Evolutionary conservation across 306 rosid species (phyloP), one percentile per base, ranked within the genome.

Genomic region (Carpinus viminea): DNA sequence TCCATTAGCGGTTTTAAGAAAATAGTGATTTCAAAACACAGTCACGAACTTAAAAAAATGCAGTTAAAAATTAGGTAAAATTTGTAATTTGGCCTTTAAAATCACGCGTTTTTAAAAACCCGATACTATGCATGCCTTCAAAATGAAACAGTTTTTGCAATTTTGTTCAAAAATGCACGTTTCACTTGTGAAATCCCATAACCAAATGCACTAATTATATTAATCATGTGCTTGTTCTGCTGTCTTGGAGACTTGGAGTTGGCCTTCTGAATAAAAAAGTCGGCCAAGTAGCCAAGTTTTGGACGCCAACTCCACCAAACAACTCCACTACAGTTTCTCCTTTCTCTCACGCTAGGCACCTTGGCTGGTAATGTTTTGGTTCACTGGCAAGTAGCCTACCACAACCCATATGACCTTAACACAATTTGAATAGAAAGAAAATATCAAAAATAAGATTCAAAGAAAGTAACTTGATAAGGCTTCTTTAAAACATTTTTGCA

Each of bases 281-380:
- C 8, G 26, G 68, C 68, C 84, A 83, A 80, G 83, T 70, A 83
- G 72, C 76, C 68, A 62, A 53, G 69, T 66, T 68, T 74, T 60
- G 55, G 75, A 76, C 41, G 73, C 81, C 86, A 52, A 83, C 80
- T 75, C 43, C 70, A 79, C 90, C 85, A 80, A 86, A 86, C 73
- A 80, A 73, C 73, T 47, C 56, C 38, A 51, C 43, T 3, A 12
- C 34, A 24, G 52, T 69, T 41, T 7, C 45, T 41, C 15, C 26
- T 16, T 12, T 56, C 56, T 28, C 36, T 20, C 1, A 68, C 74
- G 43, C 61, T 9, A 16, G 7, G 18, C 36, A 45, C 18, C 24
- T 53, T 16, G 65, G 47, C 83, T 55, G 77, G 74, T 82, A 53
- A 70, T 17, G 75, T 66, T 84, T 80, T 79, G 79, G 77, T 76